Conservation (phyloP, 1,284 basidiomycete genomes). For the Exobasidium cylindrosporum region DNA sequence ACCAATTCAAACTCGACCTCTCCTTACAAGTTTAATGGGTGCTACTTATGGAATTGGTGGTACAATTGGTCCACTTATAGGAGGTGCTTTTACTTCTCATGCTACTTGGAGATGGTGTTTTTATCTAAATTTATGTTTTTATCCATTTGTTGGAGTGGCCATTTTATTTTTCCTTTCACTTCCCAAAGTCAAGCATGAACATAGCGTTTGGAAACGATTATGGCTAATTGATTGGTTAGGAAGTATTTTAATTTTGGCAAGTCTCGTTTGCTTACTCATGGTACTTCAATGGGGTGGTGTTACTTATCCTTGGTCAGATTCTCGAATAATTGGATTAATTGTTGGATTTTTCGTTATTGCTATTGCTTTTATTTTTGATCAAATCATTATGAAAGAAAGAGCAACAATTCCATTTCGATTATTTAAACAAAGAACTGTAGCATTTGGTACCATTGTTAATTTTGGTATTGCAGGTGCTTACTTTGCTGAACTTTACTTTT, state of each 20-base stretch:
- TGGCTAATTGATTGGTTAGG: constrained; percentile 47
- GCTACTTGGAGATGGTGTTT: constrained; percentile 51
- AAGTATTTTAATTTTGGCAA: constrained; percentile 36
- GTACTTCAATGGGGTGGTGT: constrained; percentile 44
- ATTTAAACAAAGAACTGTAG: constrained; percentile 34
- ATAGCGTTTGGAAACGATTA: constrained; percentile 20
- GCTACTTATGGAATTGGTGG: constrained; percentile 34
- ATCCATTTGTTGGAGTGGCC: constrained; percentile 27
- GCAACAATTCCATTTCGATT: constrained; percentile 50
- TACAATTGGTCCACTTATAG: constrained; percentile 27
- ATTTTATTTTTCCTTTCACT: constrained; percentile 30
- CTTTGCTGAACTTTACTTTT: constrained; percentile 27
- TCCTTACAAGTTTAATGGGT: constrained; percentile 27
- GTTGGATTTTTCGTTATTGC: constrained; percentile 36
- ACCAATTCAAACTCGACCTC: constrained; percentile 19
- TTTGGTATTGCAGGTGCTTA: constrained; percentile 31
- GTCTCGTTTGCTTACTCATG: constrained; percentile 50
- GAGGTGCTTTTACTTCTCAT: constrained; percentile 32
- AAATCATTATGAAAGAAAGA: constrained; percentile 39
- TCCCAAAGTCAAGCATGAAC: constrained; percentile 7
- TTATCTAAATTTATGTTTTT: constrained; percentile 31
- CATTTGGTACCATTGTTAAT: constrained; percentile 34
- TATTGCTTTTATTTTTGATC: constrained; percentile 31
- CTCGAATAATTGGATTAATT: constrained; percentile 44
- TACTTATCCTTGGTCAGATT: constrained; percentile 38